Conservation (phyloP, 2,329 filamentous ascomycete genomes). For the Fusarium citri region DNA sequence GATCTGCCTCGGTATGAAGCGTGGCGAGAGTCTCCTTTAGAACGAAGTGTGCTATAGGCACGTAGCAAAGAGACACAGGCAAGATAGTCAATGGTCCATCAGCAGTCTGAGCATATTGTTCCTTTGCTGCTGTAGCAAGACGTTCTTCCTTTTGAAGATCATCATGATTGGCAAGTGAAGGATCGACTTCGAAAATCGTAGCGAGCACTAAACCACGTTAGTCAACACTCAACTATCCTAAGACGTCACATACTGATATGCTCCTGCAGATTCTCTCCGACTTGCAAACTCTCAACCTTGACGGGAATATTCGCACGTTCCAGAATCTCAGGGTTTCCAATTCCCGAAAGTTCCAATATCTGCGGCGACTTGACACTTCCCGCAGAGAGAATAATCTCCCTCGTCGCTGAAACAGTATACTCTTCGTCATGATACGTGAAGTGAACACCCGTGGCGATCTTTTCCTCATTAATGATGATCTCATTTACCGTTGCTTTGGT, state of each 20-base stretch:
- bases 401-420: constrained; percentile 54
- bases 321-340: constrained; percentile 60
- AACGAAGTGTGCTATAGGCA: constrained; percentile 54
- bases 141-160: constrained; percentile 51
- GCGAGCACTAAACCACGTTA: constrained; percentile 52
- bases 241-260: constrained; percentile 50
- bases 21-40: constrained; percentile 38
- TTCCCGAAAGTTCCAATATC: constrained; percentile 70
- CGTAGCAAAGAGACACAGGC: constrained; percentile 56
- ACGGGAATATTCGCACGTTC: constrained; percentile 52
- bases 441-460: constrained; percentile 48
- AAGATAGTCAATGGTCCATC: constrained; percentile 55
- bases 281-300: constrained; percentile 56
- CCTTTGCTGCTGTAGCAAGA: constrained; percentile 48
- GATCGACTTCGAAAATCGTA: constrained; percentile 59
- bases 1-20: constrained; percentile 37
- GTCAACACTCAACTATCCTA: neutral
- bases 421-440: constrained; percentile 53
- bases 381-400: constrained; percentile 69
- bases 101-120: constrained; percentile 48
- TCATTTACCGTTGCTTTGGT: constrained; percentile 47
- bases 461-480: constrained; percentile 41
- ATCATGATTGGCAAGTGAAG: constrained; percentile 54
- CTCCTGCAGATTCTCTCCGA: constrained; percentile 63
- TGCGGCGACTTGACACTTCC: constrained; percentile 69